These are phyloP conservation scores for Medicago ruthenica DNA, from an alignment of 306 rosid genomes.

Conservation along the genomic window DNA sequence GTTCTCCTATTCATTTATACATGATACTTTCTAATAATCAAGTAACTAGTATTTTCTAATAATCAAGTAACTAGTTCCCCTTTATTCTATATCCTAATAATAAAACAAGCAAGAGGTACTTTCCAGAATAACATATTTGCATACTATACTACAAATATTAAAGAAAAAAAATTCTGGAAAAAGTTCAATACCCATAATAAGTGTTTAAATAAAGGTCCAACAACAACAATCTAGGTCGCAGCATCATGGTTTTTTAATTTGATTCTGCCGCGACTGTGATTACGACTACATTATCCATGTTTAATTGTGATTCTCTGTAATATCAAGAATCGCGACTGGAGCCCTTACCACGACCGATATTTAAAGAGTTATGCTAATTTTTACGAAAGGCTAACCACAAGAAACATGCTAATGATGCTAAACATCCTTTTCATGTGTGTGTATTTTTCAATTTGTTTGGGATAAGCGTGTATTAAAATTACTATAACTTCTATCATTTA, in stretches of 20 bases:
- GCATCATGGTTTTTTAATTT: not conserved
- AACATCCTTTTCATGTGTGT: no score
- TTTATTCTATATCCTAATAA: not conserved
- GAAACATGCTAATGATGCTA: no score
- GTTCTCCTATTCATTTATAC: not conserved
- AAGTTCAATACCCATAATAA: not conserved
- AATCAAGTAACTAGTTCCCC: not conserved
- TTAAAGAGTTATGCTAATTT: no score
- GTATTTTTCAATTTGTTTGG: no score
- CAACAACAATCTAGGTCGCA: not conserved
- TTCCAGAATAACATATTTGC: not conserved
- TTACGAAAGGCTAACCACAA: no score
- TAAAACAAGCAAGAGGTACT: conserved; percentile 7
- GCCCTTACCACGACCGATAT: not conserved
- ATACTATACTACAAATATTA: conserved; percentile 16
- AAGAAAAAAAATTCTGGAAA: not conserved
- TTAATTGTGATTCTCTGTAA: not conserved
- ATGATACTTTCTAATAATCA: not conserved
- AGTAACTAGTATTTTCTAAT: no score
- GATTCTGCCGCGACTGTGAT: not conserved
- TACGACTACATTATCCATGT: not conserved
- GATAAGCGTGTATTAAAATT: no score
- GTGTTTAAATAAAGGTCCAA: not conserved
- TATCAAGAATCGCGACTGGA: not conserved
- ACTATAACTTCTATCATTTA: no score